Conservation (phyloP, 2,329 filamentous ascomycete species). For the Pseudogymnoascus sp. region DNA sequence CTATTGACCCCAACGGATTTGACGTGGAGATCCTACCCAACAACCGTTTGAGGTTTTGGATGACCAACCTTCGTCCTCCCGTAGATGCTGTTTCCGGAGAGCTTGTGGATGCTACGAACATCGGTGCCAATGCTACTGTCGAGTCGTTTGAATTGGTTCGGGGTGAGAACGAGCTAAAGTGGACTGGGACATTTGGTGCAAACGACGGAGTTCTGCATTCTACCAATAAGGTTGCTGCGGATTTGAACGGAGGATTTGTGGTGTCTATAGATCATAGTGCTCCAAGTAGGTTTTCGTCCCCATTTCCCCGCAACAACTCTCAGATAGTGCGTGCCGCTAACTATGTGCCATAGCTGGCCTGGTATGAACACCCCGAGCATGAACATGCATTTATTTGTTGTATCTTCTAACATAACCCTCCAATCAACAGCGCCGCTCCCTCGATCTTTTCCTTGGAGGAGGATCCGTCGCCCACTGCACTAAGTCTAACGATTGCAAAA, state of each 20-base stretch:
- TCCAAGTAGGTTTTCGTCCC: constrained; percentile 19
- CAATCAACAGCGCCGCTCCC: constrained; percentile 17
- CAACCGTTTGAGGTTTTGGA: constrained; percentile 23
- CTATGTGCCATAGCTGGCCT: not conserved
- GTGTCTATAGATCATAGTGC: constrained; percentile 30
- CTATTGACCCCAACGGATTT: constrained; percentile 28
- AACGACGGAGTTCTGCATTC: constrained; percentile 25
- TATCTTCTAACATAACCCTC: not conserved
- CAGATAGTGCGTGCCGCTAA: not conserved
- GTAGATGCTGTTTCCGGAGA: constrained; percentile 26
- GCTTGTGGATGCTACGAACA: constrained; percentile 22
- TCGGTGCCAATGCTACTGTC: constrained; percentile 31
- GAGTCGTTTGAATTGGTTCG: constrained; percentile 27
- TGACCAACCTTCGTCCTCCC: constrained; percentile 30
- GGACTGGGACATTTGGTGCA: constrained; percentile 26
- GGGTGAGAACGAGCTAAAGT: constrained; percentile 21
- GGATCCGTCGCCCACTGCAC: constrained; percentile 27
- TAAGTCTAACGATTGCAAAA: constrained; percentile 21
- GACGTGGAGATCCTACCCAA: constrained; percentile 24
- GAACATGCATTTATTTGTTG: not conserved
- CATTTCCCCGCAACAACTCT: not conserved
- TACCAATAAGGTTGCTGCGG: constrained; percentile 30
- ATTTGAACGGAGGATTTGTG: constrained; percentile 28
- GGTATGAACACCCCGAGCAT: not conserved
- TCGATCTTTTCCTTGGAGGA: constrained; percentile 24